Evolutionary conservation across 768 basidiomycete species (phyloP), one percentile per base, ranked within the genome.

Genomic region (Termitomyces heimii): DNA sequence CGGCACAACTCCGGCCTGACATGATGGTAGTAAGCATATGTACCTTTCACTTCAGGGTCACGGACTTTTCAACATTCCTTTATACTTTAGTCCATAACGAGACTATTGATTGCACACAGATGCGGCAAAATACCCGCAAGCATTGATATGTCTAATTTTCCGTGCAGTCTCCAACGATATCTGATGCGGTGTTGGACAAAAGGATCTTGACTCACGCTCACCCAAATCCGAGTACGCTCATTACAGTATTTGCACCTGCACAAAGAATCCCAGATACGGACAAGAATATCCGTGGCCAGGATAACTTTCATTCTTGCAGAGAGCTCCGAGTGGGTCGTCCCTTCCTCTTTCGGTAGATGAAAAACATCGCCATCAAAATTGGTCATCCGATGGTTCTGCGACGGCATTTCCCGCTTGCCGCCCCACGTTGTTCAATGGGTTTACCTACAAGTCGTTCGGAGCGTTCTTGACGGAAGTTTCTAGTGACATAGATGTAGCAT

Each of bases 21-120:
- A 16, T 22, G 32, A n/a, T 26, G 28, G 37, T 47, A 5, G n/a
- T 35, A 32, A n/a, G n/a, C 29, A 14, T 16, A 32, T 34, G 35
- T 31, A 13, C 29, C 48, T 35, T 51, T 54, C n/a, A n/a, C 37
- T 24, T 35, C 48, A 59, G 58, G 58, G 54, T 47, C 58, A 39
- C 48, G 53, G 54, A 44, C 37, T 47, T 39, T 24, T 6, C 29
- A n/a, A 43, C 39, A 49, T 47, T 2, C 39, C 46, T 39, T 47
- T 22, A 39, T 42, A n/a, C n/a, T 42, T 28, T 13, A 42, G 16
- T 43, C 22, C 20, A 14, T 7, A 14, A 22, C 12, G 9, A 54
- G 43, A 45, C 34, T 40, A n/a, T 12, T 24, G 5, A 51, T n/a
- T 10, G 8, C 10, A 8, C 20, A 28, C 28, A 24, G 48, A 37